Evolutionary conservation across 176 grass and related monocot genomes (phyloP), one percentile per base, ranked within the genome.

Genomic region (Aegilops umbellulata): DNA sequence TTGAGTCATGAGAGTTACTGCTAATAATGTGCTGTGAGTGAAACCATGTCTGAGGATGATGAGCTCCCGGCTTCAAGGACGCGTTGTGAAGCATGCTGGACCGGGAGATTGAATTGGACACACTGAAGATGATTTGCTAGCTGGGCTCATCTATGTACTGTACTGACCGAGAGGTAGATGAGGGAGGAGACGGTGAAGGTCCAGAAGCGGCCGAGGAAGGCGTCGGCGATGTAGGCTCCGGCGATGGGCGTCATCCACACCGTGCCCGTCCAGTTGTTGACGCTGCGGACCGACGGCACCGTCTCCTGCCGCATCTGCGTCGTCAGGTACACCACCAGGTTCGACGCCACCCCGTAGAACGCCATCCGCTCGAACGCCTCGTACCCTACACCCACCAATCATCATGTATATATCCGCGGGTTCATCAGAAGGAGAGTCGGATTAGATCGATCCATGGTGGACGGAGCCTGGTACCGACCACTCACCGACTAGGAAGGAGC

Each of bases 331-430:
- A 97, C 89, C 62, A 93, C 94, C 51, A 97, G 90, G 82, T 97
- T 97, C 11, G 94, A 82, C 46, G 94, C 94, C 42, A 97, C 89
- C 0, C 94, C 91, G 60, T 93, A 97, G 89, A 93, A 97, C 27
- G 94, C 94, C 94, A 97, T 97, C 47, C 94, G 89, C 84, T 97
- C 94, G 72, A 91, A 97, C 27, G 89, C 74, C 80, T 97, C 94
- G 32, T 97, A 97, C 11, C 87, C 94, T 96, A 57, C 57, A 13
- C 22, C 8, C 27, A 2, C 13, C n/a, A 30, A 30, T 30, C 29
- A 30, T 30, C 29, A 30, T 23, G 44, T 14, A 6, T 2, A 64
- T 1, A 41, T 41, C 6, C 41, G 39, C 4, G 12, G 31, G 20
- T 22, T 58, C 16, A 60, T 61, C 58, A 61, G 44, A 14, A 5